Conservation (phyloP, 495 filamentous ascomycete species). For the Rostrohypoxylon terebratum region DNA sequence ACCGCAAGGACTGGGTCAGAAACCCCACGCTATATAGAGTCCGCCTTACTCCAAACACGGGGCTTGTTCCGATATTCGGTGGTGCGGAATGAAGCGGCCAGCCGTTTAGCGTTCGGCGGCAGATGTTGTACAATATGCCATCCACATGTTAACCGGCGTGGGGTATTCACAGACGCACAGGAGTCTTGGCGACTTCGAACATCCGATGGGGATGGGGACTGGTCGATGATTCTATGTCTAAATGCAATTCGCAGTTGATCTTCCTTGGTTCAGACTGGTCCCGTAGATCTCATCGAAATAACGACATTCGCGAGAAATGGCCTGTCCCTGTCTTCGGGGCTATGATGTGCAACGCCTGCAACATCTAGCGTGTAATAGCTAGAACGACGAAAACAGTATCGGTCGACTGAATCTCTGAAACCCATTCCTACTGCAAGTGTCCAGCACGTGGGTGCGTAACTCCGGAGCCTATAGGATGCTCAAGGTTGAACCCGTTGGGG, state of each 20-base stretch:
- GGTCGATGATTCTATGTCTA: conserved; percentile 4
- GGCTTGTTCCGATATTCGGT: conserved; percentile 14
- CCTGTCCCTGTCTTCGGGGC: conserved; percentile 5
- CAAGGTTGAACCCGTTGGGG: conserved; percentile 20
- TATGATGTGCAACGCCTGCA: conserved; percentile 5
- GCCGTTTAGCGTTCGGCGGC: conserved; percentile 7
- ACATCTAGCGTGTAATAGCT: background rate
- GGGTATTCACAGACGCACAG: conserved; percentile 8
- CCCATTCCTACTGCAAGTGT: conserved; percentile 42
- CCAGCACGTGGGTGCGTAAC: conserved; percentile 43
- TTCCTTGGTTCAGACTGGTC: background rate
- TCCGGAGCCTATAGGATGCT: background rate
- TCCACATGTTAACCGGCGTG: conserved; percentile 11
- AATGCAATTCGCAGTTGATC: conserved; percentile 8
- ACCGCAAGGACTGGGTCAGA: background rate
- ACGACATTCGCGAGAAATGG: conserved; percentile 3
- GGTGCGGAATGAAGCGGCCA: background rate
- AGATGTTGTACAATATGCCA: conserved; percentile 17
- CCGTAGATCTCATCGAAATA: conserved; percentile 25
- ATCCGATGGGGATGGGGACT: conserved; percentile 1
- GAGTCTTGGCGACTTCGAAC: conserved; percentile 19
- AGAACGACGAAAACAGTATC: conserved; percentile 14
- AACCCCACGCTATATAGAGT: background rate
- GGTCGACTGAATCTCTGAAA: conserved; percentile 11
- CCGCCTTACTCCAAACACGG: conserved; percentile 1